phyloP scores from a whole-genome alignment of 2,329 filamentous ascomycete genomes.

The Verticillium klebahnii region DNA sequence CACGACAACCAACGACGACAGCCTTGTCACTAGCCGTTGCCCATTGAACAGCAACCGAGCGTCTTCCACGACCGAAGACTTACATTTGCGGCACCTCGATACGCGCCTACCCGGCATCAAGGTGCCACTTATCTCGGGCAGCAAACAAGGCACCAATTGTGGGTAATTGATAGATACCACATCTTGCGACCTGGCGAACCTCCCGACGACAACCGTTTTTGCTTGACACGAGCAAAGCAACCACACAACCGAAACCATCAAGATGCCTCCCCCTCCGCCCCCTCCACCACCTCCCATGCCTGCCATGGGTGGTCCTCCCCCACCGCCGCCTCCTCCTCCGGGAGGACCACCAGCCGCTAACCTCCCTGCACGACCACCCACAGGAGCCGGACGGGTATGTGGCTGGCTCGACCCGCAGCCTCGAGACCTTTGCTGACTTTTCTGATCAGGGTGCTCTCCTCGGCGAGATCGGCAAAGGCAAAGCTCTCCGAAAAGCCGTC shows the following conservation, averaged over 20 bases:
- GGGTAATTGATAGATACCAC: background rate
- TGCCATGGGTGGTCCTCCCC: conserved; percentile 55
- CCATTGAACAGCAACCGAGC: background rate
- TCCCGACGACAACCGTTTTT: background rate
- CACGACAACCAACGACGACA: background rate
- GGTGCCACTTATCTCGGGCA: conserved; percentile 7
- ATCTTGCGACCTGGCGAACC: background rate
- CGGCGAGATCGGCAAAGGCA: conserved; percentile 81
- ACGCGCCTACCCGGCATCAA: background rate
- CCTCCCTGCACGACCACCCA: conserved; percentile 53
- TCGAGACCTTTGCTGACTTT: conserved; percentile 8
- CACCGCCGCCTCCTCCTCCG: conserved; percentile 60
- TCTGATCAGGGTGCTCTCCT: conserved; percentile 71
- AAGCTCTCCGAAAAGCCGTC: conserved; percentile 73
- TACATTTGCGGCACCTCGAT: background rate
- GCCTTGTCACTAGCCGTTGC: background rate
- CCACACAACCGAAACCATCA: conserved; percentile 1
- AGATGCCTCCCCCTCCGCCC: conserved; percentile 56
- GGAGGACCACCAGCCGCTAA: conserved; percentile 32
- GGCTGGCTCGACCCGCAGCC: background rate
- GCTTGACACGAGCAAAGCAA: background rate
- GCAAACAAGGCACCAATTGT: background rate
- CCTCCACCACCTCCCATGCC: conserved; percentile 64
- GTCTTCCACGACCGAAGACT: background rate
- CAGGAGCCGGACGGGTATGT: conserved; percentile 58